phyloP scores from a whole-genome alignment of 164 flowering plant genomes.

The Pachysandra terminalis region DNA sequence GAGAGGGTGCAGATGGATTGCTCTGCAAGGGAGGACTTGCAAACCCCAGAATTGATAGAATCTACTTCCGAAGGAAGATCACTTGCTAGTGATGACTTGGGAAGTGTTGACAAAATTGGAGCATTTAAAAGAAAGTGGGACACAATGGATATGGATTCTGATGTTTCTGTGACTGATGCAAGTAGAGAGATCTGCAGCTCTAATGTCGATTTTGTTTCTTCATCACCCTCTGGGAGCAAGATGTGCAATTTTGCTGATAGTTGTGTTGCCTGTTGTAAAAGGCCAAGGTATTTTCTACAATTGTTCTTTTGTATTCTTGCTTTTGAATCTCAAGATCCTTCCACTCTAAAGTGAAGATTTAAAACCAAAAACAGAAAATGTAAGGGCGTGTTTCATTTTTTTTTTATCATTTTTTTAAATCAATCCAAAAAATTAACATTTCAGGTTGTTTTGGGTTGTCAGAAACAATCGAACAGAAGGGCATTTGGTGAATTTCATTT shows the following conservation, averaged over 20 bases:
- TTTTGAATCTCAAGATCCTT: background rate
- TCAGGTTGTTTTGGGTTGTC: too few species aligned
- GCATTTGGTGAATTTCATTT: too few species aligned
- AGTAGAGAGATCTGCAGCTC: constrained; percentile 19
- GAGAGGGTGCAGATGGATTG: constrained; percentile 9
- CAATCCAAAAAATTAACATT: too few species aligned
- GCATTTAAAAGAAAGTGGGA: constrained; percentile 21
- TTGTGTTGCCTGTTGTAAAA: constrained; percentile 27
- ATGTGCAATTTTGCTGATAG: constrained; percentile 7
- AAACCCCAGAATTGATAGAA: constrained; percentile 4
- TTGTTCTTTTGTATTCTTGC: background rate
- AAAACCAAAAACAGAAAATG: background rate
- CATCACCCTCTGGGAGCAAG: constrained; percentile 16
- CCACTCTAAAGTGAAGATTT: background rate
- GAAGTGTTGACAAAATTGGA: constrained; percentile 3
- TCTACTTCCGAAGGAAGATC: constrained; percentile 17
- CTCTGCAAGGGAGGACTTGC: constrained; percentile 15
- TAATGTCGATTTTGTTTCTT: constrained; percentile 13
- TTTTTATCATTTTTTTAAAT: too few species aligned
- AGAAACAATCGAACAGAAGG: too few species aligned
- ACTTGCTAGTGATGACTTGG: constrained; percentile 7
- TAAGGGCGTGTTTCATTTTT: too few species aligned
- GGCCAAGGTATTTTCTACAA: constrained; percentile 31
- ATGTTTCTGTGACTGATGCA: constrained; percentile 19
- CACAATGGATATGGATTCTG: constrained; percentile 18